Evolutionary conservation across 1,139 yeast species (phyloP).

Genomic region (Blastobotrys arbuscula): DNA sequence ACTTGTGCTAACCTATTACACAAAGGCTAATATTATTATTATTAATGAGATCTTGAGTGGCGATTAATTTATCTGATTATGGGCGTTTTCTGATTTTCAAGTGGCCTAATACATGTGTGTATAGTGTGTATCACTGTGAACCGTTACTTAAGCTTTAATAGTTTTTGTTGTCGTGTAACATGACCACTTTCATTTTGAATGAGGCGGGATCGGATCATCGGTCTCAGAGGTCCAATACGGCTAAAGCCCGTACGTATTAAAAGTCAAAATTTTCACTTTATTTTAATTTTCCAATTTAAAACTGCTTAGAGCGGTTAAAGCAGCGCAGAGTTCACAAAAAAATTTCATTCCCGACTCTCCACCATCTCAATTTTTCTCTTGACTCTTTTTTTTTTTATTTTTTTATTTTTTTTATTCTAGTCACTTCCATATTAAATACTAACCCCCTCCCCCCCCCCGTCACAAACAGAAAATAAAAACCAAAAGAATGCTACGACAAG

Average conservation of each 20-base stretch:
- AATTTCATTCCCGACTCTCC: not conserved
- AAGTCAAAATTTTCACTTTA: not conserved
- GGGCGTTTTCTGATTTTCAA: too few relatives aligned
- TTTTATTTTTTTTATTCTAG: not conserved
- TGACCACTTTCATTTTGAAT: too few relatives aligned
- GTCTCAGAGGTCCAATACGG: not conserved
- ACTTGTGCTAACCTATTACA: too few relatives aligned
- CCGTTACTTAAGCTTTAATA: too few relatives aligned
- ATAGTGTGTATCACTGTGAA: too few relatives aligned
- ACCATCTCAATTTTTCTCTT: not conserved
- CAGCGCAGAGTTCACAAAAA: not conserved
- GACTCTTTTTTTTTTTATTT: conserved; percentile 4
- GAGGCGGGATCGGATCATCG: not conserved
- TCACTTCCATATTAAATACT: not conserved
- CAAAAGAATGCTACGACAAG: conserved; percentile 8
- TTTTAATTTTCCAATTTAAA: too few relatives aligned
- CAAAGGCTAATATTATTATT: too few relatives aligned
- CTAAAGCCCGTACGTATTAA: not conserved
- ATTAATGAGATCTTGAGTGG: too few relatives aligned
- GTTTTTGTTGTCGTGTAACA: too few relatives aligned
- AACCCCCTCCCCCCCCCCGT: not conserved
- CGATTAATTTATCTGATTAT: too few relatives aligned
- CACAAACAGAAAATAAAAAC: not conserved
- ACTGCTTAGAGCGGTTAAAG: too few relatives aligned
- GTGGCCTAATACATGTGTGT: too few relatives aligned